phyloP scores from a whole-genome alignment of 2,329 filamentous ascomycete genomes.

The Fusarium abutilonis region DNA sequence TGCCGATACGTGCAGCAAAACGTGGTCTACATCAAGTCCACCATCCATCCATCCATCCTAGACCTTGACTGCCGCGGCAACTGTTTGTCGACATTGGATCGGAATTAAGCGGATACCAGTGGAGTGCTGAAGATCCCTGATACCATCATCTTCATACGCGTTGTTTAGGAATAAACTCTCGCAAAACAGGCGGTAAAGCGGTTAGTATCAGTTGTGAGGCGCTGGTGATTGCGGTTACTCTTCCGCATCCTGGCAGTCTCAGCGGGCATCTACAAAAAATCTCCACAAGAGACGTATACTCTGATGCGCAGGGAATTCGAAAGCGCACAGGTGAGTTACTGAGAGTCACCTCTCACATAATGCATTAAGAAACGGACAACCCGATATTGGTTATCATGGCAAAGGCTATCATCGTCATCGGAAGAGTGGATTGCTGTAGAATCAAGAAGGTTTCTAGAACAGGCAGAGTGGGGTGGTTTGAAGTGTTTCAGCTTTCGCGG shows the following conservation, averaged over 20 bases:
- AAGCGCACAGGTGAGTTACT: slow-evolving; percentile 3
- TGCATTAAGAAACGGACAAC: slow-evolving; percentile 6
- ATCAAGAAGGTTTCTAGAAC: slow-evolving; percentile 46
- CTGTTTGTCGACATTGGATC: slow-evolving; percentile 29
- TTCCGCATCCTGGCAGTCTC: slow-evolving; percentile 32
- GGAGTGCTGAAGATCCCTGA: slow-evolving; percentile 7
- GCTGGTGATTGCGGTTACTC: slow-evolving; percentile 32
- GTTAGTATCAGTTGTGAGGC: slow-evolving; percentile 28
- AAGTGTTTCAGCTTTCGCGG: slow-evolving; percentile 41
- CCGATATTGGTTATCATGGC: slow-evolving; percentile 4
- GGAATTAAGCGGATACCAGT: slow-evolving; percentile 25
- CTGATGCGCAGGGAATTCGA: slow-evolving; percentile 16
- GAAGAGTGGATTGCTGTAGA: slow-evolving; percentile 30
- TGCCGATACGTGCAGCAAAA: background rate
- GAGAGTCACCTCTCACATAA: background rate
- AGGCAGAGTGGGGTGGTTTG: slow-evolving; percentile 35
- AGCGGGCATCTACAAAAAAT: slow-evolving; percentile 37
- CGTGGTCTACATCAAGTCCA: slow-evolving; percentile 22
- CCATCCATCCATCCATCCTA: slow-evolving; percentile 24
- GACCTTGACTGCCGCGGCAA: slow-evolving; percentile 24
- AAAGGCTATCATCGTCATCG: slow-evolving; percentile 11
- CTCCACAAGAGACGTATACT: slow-evolving; percentile 22
- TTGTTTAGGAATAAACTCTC: slow-evolving; percentile 12
- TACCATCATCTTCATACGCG: background rate
- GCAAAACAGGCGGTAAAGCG: slow-evolving; percentile 30